phyloP scores from a whole-genome alignment of 768 basidiomycete species.

The Lactarius quietus region DNA sequence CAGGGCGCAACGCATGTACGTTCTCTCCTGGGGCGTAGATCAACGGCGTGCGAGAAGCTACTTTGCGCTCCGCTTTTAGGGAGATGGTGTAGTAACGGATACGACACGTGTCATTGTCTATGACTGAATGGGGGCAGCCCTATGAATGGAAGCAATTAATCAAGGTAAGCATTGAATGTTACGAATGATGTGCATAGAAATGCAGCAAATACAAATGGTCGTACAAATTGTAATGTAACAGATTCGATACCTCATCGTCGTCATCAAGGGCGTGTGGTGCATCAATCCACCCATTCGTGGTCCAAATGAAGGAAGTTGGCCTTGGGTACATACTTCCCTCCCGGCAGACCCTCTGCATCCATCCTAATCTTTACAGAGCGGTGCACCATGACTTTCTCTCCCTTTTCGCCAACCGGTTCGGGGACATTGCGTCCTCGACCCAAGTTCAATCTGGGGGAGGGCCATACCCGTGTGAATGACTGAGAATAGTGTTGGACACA shows the following conservation, averaged over 20 bases:
- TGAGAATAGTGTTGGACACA: neutral
- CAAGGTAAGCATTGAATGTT: neutral
- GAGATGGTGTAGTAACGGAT: too few relatives aligned
- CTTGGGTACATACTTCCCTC: conserved; percentile 33
- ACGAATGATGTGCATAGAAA: neutral
- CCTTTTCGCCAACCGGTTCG: neutral
- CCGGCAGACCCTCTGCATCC: conserved; percentile 27
- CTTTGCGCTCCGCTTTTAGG: too few relatives aligned
- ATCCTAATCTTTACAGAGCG: conserved; percentile 13
- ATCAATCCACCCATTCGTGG: conserved; percentile 29
- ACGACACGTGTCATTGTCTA: too few relatives aligned
- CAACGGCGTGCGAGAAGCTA: too few relatives aligned
- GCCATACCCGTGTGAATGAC: neutral
- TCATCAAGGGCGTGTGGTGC: too few relatives aligned
- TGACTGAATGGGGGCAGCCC: too few relatives aligned
- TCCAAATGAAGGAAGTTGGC: conserved; percentile 28
- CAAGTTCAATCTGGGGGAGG: conserved; percentile 1
- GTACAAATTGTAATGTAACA: neutral
- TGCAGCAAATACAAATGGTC: neutral
- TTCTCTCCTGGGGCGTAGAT: too few relatives aligned
- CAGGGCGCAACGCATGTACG: too few relatives aligned
- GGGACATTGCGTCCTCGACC: conserved; percentile 8
- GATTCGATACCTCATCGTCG: neutral
- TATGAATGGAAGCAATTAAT: too few relatives aligned
- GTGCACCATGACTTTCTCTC: conserved; percentile 3